Conservation (phyloP, 805 yeast genomes). For the Cyberlindnera nakhonratchasimensis region DNA sequence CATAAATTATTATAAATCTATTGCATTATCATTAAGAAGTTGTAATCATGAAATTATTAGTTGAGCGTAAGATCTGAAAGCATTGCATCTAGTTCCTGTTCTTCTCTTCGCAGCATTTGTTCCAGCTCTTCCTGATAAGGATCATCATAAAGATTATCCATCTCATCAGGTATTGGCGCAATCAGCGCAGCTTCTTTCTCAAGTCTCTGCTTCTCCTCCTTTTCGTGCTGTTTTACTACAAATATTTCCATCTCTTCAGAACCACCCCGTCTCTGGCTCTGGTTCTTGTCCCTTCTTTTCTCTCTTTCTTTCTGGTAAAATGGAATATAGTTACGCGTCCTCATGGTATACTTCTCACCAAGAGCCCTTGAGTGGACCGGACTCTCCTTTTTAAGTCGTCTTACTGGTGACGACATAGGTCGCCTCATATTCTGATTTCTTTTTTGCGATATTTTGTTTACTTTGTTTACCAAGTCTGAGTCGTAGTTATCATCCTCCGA, state of each 20-base stretch:
- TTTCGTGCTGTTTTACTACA: constrained; percentile 15
- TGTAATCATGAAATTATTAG: neutral
- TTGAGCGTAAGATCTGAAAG: constrained; percentile 4
- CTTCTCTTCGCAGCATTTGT: constrained; percentile 15
- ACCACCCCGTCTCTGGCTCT: constrained; percentile 23
- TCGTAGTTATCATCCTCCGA: constrained; percentile 2
- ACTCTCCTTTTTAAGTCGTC: constrained; percentile 1
- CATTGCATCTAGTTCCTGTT: constrained; percentile 19
- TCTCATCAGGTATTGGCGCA: constrained; percentile 8
- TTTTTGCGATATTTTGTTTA: constrained; percentile 5
- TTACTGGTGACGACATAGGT: constrained; percentile 17
- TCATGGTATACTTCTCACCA: constrained; percentile 24
- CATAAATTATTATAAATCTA: neutral
- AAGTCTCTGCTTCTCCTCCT: constrained; percentile 4
- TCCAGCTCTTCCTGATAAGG: constrained; percentile 18
- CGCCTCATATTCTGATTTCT: constrained; percentile 4
- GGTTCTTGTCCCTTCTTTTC: constrained; percentile 13
- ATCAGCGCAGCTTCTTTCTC: constrained; percentile 13
- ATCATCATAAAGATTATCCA: constrained; percentile 9
- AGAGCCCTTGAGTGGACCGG: constrained; percentile 7
- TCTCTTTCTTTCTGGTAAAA: constrained; percentile 16
- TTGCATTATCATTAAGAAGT: neutral
- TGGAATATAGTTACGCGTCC: constrained; percentile 21
- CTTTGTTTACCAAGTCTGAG: constrained; percentile 5
- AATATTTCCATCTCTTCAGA: constrained; percentile 22